Base-by-base conservation (phyloP, 805 yeast genomes). In the Candida ipomoeae region DNA sequence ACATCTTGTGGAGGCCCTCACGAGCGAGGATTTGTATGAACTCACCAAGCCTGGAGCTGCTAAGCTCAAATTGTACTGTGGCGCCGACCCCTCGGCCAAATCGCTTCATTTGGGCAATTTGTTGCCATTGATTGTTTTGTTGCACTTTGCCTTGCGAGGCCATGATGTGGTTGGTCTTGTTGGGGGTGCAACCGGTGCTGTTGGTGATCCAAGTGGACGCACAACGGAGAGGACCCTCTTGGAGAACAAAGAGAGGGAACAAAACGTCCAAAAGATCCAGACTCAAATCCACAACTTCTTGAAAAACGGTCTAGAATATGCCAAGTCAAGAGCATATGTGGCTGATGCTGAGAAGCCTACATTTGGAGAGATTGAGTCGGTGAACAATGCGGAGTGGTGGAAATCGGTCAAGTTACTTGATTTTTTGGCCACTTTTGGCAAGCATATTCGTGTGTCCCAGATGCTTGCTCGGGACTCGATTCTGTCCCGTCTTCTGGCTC, bases 161-260 rank as follows among this genome's bases (percentile, higher is more conserved):
- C 96, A 90, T 64, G 79, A 80, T 53, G 81, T 89, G n/a, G 81
- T 84, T 6, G 89, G 92, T 0, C 66, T 92, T 6, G 90, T 94
- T 15, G 96, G 96, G 17, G 96, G 96, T 21, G 99, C 98, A 5
- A 94, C 99, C 0, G 98, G 97, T 7, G 79, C 80, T 11, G 96
- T 94, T 1, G 99, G 99, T 6, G 99, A 94, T 66, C 99, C 99
- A 6, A 88, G 96, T 48, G 99, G 98, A 0, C 76, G 97, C 58
- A 71, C 78, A 0, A 81, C 91, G 0, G 97, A 90, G 62, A 75
- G 99, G 50, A 66, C 69, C 10, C 71, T 68, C 14, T 77, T 91
- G 74, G 82, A 73, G n/a, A 73, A 71, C 3, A 63, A 69, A 2
- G 75, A 71, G 6, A 71, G 92, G 47, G 57, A 70, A 34, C 66